These are phyloP conservation scores for Theileria parva DNA, from an alignment of 169 alveolate genomes.

Conservation along the genomic window DNA sequence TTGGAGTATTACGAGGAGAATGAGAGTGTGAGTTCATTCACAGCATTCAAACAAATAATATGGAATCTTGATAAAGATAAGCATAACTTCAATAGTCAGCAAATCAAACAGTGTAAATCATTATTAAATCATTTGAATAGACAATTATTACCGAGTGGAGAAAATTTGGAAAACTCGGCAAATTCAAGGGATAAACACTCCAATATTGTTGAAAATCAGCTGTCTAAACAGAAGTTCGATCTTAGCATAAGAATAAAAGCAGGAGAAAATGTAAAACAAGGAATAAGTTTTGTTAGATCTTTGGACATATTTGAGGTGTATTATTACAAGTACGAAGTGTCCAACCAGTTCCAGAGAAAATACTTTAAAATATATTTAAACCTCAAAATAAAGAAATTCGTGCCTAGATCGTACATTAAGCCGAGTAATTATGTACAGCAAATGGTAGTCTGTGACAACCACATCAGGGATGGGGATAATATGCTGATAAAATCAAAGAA, in stretches of 20 bases:
- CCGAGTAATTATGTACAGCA: not conserved
- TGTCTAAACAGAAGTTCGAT: not conserved
- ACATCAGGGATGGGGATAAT: not conserved
- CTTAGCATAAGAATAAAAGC: not conserved
- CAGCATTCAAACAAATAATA: not conserved
- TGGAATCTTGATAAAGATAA: not conserved
- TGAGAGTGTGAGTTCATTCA: not conserved
- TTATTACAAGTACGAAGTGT: slow-evolving; percentile 13
- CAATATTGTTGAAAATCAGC: not conserved
- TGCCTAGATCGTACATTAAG: not conserved
- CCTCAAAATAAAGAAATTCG: not conserved
- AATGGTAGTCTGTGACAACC: not conserved
- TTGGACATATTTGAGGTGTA: not conserved
- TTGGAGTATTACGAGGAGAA: not conserved
- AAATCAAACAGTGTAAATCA: not conserved
- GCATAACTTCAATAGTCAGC: not conserved
- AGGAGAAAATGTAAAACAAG: not conserved
- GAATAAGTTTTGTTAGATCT: not conserved
- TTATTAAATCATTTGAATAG: not conserved
- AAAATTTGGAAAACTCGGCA: not conserved
- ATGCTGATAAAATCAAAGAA: not conserved
- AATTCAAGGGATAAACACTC: not conserved
- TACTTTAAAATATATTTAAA: not conserved
- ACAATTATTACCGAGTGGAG: not conserved
- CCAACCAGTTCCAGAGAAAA: not conserved